Evolutionary conservation across 345 rosid species (phyloP), one percentile per base, ranked within the genome.

Genomic region (Eucalyptus cladocalyx): DNA sequence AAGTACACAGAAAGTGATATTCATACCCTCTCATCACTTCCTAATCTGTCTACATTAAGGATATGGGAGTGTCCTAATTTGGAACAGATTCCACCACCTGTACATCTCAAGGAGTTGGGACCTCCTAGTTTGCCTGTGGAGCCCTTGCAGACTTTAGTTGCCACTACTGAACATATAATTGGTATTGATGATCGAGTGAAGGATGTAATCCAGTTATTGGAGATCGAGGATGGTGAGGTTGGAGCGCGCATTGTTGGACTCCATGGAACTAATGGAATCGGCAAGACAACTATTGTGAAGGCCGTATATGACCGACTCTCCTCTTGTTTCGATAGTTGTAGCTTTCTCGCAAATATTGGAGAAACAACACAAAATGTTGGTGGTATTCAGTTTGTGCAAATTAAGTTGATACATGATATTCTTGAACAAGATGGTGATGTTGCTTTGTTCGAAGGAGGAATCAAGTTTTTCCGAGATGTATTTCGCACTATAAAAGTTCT

Each of bases 171-270:
- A 34, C 24, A 9, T 5, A 3, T 69, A 17, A 69, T 34, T 5
- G 80, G 80, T 37, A 69, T 69, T 34, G 80, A 69, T 32, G 43
- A 69, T 69, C 24, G 4, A 69, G 80, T 69, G 7, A 34, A 69
- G 43, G 43, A 69, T 1, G 49, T 47, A 48, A 48, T 12, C 14
- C 2, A 47, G 13, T 11, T 47, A 47, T 3, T 11, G 49, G 49
- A 4, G 0, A 47, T 47, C 1, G 49, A 11, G 1, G 49, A 11
- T 1, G 5, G 11, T 47, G 49, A 0, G 13, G 49, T 0, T 47
- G 0, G 0, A 47, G 0, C 1, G 0, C 1, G 5, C 49, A 47
- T 47, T 0, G 49, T 47, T 47, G 49, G 49, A 47, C 11, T 47
- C 49, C 49, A 47, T 47, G 49, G 49, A 4, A 47, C 49, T 11